Conservation (phyloP, 768 basidiomycete genomes). For the Candolleomyces eurysporus region DNA sequence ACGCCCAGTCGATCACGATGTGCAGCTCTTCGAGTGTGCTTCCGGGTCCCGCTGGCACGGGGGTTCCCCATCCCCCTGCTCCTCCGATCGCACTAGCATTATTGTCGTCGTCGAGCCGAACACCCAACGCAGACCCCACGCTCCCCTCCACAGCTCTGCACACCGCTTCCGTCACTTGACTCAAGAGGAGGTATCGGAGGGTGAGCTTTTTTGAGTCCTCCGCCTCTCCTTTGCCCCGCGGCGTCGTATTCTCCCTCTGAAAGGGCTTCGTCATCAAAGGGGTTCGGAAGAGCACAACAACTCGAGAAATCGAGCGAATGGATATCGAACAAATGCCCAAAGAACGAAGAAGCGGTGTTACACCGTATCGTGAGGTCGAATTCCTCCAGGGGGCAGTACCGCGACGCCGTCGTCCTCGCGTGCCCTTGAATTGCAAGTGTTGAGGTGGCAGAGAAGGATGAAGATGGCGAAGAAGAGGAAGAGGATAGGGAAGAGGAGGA, state of each 20-base stretch:
- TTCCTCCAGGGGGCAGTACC: background rate
- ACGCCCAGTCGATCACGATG: no score
- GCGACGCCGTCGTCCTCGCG: no score
- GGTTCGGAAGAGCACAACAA: no score
- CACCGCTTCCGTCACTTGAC: constrained; percentile 1
- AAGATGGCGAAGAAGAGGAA: background rate
- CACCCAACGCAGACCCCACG: background rate
- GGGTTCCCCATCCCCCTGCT: no score
- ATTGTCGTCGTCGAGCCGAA: no score
- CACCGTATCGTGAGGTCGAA: constrained; percentile 4
- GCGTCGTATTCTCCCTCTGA: background rate
- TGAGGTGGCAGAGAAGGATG: background rate
- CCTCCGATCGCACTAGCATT: no score
- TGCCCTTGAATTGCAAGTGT: background rate
- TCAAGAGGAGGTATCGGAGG: background rate
- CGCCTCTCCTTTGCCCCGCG: background rate
- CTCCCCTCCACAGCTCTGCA: background rate
- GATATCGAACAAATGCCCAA: no score
- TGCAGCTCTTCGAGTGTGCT: no score
- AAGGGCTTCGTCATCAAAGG: no score
- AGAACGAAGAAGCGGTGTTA: background rate
- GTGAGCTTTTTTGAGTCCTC: background rate
- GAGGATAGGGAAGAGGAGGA: background rate
- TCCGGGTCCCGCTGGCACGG: no score
- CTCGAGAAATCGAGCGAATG: no score